Percentiles rank a stretch among this genome's conserved stretches.
phyloP scores from a whole-genome alignment of 805 yeast genomes.

The Metschnikowia rubicola region DNA sequence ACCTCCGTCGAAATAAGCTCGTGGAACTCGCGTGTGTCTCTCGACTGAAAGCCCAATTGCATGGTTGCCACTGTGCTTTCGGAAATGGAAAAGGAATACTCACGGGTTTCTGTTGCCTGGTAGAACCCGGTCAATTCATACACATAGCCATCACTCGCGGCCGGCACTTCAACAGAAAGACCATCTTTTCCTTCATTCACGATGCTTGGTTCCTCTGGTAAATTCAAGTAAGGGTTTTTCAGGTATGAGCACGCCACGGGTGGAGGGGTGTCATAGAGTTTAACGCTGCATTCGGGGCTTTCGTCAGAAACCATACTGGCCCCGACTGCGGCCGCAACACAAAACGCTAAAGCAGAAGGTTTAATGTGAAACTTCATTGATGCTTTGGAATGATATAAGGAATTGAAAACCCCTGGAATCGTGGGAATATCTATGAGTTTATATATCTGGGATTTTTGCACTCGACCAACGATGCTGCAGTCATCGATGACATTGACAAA shows the following conservation, averaged over 20 bases:
- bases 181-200: not conserved
- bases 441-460: not conserved
- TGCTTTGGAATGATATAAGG: not conserved
- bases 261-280: not conserved
- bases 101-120: not conserved
- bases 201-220: not conserved
- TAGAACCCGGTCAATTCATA: slow-evolving; percentile 1
- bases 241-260: not conserved
- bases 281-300: not conserved
- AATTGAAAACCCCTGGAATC: not conserved
- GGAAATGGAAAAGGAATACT: not conserved
- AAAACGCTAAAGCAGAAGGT: not conserved
- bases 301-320: not conserved
- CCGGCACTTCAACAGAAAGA: not conserved
- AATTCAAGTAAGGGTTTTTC: not conserved
- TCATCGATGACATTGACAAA: not conserved
- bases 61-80: not conserved
- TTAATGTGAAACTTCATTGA: not conserved
- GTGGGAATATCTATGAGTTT: not conserved
- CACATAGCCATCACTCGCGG: not conserved
- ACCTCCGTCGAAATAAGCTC: not conserved
- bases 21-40: not conserved
- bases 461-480: too few species aligned
- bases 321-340: not conserved
- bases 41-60: not conserved